Percentiles rank a stretch among this genome's conserved stretches.
These are phyloP conservation scores for Exophiala bonariae DNA, from an alignment of 2,329 filamentous ascomycete genomes.

Conservation along the genomic window DNA sequence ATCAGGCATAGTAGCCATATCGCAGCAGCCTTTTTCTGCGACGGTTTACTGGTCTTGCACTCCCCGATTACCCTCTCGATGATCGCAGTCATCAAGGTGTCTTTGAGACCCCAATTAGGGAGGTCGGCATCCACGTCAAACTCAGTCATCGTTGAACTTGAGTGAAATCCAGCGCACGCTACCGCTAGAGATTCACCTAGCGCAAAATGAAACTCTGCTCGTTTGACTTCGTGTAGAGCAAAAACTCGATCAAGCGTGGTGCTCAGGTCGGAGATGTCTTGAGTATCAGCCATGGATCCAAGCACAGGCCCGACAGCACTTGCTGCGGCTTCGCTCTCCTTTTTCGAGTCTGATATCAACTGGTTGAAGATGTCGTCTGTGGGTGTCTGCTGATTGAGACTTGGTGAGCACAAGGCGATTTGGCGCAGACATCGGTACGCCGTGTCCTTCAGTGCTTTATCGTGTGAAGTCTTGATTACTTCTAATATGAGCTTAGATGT, in stretches of 20 bases:
- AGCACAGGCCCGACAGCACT: constrained; percentile 71
- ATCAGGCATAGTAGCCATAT: constrained; percentile 94
- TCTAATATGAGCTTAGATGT: constrained; percentile 49
- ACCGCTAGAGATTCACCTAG: constrained; percentile 85
- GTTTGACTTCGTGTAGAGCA: constrained; percentile 77
- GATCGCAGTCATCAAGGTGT: constrained; percentile 51
- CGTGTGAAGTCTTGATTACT: constrained; percentile 55
- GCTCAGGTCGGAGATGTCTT: constrained; percentile 32
- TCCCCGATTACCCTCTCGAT: constrained; percentile 74
- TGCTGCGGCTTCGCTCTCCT: constrained; percentile 80
- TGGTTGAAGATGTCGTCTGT: constrained; percentile 58
- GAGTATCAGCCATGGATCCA: constrained; percentile 45
- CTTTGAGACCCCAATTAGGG: constrained; percentile 36
- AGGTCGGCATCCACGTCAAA: constrained; percentile 68
- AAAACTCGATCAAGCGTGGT: constrained; percentile 69
- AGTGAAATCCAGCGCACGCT: constrained; percentile 77
- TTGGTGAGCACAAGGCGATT: constrained; percentile 57
- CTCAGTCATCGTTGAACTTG: constrained; percentile 71
- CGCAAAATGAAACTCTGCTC: constrained; percentile 84
- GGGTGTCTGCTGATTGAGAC: constrained; percentile 27
- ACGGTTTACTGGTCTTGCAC: constrained; percentile 82
- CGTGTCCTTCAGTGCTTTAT: constrained; percentile 58
- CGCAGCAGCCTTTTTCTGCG: constrained; percentile 84
- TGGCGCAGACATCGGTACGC: constrained; percentile 61
- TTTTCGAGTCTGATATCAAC: constrained; percentile 69